Evolutionary conservation across 2,329 filamentous ascomycete genomes (phyloP).

Genomic region (Aspergillus aculeatinus): DNA sequence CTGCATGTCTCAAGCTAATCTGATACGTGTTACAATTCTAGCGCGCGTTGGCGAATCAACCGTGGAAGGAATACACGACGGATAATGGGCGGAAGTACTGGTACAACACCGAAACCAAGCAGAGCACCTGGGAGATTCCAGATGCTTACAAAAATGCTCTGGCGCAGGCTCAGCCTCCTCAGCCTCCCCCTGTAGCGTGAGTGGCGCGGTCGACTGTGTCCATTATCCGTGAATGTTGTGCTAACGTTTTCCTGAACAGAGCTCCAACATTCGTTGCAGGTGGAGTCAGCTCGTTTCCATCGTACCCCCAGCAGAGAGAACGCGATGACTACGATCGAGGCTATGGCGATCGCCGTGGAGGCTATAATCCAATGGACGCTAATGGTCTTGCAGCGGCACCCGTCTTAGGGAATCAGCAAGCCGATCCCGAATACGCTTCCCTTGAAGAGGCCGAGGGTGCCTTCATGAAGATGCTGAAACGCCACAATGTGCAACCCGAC

Average conservation of each 20-base stretch:
- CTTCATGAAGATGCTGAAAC: conserved; percentile 85
- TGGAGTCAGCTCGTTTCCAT: conserved; percentile 47
- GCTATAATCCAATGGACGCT: conserved; percentile 44
- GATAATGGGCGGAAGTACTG: conserved; percentile 90
- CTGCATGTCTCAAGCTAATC: not conserved
- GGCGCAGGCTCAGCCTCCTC: conserved; percentile 53
- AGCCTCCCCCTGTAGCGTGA: conserved; percentile 49
- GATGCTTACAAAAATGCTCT: conserved; percentile 75
- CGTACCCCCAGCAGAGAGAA: conserved; percentile 46
- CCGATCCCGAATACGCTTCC: conserved; percentile 75
- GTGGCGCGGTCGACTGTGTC: conserved; percentile 20
- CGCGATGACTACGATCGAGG: conserved; percentile 50
- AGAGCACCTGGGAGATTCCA: conserved; percentile 94
- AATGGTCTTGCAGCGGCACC: conserved; percentile 43
- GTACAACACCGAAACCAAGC: conserved; percentile 88
- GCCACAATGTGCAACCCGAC: conserved; percentile 81
- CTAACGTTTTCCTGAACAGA: conserved; percentile 45
- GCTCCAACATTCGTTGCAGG: conserved; percentile 61
- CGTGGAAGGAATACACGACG: conserved; percentile 90
- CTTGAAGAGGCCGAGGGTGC: conserved; percentile 88
- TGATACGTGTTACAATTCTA: conserved; percentile 35
- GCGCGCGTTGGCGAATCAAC: conserved; percentile 77
- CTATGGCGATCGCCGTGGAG: conserved; percentile 48
- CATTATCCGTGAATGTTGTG: not conserved
- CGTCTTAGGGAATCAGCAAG: conserved; percentile 40